Evolutionary conservation across 805 yeast species (phyloP), one percentile per base, ranked within the genome.

Genomic region (Cephaloascus albidus): DNA sequence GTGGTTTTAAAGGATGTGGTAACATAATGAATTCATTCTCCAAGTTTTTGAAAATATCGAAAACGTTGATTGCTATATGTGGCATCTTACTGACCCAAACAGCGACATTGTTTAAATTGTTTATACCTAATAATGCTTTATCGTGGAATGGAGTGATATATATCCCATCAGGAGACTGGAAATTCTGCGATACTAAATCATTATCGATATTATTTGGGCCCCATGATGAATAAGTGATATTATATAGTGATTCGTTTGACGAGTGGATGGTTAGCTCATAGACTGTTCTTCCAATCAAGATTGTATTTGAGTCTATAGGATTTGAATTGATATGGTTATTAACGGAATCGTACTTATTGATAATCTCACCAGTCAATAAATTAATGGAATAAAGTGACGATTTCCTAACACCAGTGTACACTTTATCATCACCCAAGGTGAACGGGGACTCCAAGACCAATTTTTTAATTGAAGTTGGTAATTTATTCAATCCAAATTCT

Each of bases 131-230:
- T 14, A 90, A 57, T 0, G 95, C 76, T 41, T 74, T 78, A 54
- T 87, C 95, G 51, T 83, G 85, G 52, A 86, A 78, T 1, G 97
- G 95, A 4, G 90, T 80, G 45, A 90, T 77, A 47, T 83, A 84
- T 3, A 87, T 61, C 28, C 80, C 78, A 57, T 89, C 97, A 15
- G 70, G 55, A 3, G 94, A 78, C 38, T 62, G 61, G 36, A 62
- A 61, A 44, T 75, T 72, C 46, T 77, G 78, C 30, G 51, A 49
- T 2, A 65, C 66, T 37, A 76, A 60, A 47, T 76, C 81, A 34
- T 61, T 63, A 56, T 90, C 95, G 38, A 88, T 64, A 46, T 85
- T 79, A 56, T 90, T 90, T 35, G 95, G 95, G 8, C 93, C 94
- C 96, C 97, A 93, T 30, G 81, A 72, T 1, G 94, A 71, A 53